These are phyloP conservation scores for Vanilla planifolia DNA, from an alignment of 106 monocot genomes.

Conservation along the genomic window DNA sequence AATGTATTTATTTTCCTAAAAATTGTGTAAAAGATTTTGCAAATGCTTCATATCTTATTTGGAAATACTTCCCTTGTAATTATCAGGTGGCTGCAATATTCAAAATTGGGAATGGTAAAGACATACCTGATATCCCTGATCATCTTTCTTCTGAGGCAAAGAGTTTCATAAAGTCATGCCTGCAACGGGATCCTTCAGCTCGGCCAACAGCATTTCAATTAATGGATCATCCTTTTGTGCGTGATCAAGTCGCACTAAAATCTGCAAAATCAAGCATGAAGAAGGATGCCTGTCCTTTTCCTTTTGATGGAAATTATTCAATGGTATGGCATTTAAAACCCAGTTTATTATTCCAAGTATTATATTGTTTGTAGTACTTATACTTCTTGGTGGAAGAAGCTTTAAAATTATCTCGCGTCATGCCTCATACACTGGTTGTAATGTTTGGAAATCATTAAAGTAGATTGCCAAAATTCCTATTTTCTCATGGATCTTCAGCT, in stretches of 20 bases:
- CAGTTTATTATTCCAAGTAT: background rate
- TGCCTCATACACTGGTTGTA: no score
- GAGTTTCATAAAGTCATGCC: conserved; percentile 64
- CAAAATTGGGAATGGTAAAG: conserved; percentile 97
- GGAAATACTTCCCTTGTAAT: background rate
- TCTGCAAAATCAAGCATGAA: conserved; percentile 20
- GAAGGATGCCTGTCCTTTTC: conserved; percentile 26
- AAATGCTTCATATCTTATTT: background rate
- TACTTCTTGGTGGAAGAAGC: no score
- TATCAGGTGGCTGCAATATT: conserved; percentile 91
- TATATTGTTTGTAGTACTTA: no score
- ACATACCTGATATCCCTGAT: conserved; percentile 88
- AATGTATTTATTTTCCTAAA: conserved; percentile 2
- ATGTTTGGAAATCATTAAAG: no score
- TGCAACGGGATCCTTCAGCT: conserved; percentile 74
- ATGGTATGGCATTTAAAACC: conserved; percentile 14
- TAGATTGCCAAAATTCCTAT: no score
- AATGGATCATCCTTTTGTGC: conserved; percentile 87
- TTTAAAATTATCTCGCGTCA: no score
- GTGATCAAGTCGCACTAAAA: conserved; percentile 35
- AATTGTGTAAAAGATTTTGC: background rate
- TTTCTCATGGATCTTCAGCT: no score
- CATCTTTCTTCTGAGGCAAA: conserved; percentile 74
- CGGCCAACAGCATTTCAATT: conserved; percentile 72
- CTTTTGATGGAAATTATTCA: conserved; percentile 25